Evolutionary conservation across 2,329 filamentous ascomycete genomes (phyloP).

Genomic region (Phialophora chinensis): DNA sequence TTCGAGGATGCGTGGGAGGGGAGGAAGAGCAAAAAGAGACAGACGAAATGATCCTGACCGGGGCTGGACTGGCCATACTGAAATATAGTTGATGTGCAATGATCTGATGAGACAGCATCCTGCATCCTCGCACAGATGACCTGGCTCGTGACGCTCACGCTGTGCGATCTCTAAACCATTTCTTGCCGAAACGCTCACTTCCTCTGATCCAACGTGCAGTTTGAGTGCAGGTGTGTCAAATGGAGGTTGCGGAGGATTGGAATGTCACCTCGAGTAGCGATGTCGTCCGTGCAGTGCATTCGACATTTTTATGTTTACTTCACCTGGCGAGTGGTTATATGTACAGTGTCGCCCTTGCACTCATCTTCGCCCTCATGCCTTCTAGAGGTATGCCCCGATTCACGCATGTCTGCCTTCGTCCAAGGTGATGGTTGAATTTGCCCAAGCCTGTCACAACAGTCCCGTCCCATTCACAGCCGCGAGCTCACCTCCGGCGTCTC

Average conservation of each 20-base stretch:
- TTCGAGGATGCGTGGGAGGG: conserved; percentile 68
- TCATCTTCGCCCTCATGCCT: background rate
- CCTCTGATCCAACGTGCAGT: background rate
- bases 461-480: background rate
- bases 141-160: background rate
- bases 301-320: background rate
- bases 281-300: background rate
- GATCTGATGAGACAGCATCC: background rate
- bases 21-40: conserved; percentile 19
- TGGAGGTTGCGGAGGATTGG: background rate
- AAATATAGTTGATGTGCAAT: background rate
- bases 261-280: background rate
- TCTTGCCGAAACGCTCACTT: background rate
- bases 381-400: background rate
- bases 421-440: background rate
- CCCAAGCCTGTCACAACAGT: background rate
- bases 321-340: conserved; percentile 12
- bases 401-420: background rate
- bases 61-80: background rate
- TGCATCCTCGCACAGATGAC: background rate
- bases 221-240: background rate
- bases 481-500: background rate
- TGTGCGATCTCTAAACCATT: background rate
- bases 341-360: conserved; percentile 9
- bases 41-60: conserved; percentile 2